Evolutionary conservation across 495 filamentous ascomycete species (phyloP).

Genomic region (Trichoderma erinaceum): DNA sequence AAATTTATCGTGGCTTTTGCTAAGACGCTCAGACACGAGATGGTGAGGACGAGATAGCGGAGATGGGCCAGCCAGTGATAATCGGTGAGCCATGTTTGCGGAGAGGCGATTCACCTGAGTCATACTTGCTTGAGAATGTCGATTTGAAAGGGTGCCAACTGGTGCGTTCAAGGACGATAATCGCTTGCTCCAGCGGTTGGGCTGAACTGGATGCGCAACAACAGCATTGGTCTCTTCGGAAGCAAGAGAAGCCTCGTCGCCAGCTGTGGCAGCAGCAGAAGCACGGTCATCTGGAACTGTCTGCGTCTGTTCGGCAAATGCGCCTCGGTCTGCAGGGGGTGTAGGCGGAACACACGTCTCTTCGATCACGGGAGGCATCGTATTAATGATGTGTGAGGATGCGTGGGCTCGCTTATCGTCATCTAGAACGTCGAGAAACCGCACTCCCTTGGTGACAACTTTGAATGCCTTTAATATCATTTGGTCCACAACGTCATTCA

Average conservation of each 20-base stretch:
- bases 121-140: constrained; percentile 30
- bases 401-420: constrained; percentile 51
- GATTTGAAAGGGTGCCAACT: constrained; percentile 32
- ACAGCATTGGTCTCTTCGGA: background rate
- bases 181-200: constrained; percentile 32
- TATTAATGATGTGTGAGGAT: constrained; percentile 39
- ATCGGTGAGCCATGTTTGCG: constrained; percentile 47
- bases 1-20: constrained; percentile 74
- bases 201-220: background rate
- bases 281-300: constrained; percentile 33
- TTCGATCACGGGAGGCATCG: constrained; percentile 58
- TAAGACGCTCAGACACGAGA: constrained; percentile 57
- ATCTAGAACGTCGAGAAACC: constrained; percentile 86
- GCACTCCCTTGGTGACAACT: constrained; percentile 83
- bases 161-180: constrained; percentile 36
- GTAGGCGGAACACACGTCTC: constrained; percentile 62
- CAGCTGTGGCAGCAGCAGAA: constrained; percentile 16
- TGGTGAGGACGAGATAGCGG: constrained; percentile 40
- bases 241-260: background rate
- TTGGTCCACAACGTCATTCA: constrained; percentile 78
- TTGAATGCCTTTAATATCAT: constrained; percentile 91
- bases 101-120: constrained; percentile 37
- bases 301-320: constrained; percentile 30
- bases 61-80: constrained; percentile 44
- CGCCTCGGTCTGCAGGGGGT: constrained; percentile 57